A percentile compares a stretch with the other conserved stretches of the same genome.
These are phyloP conservation scores for Pisolithus tinctorius DNA, from an alignment of 768 basidiomycete species.

Conservation along the genomic window DNA sequence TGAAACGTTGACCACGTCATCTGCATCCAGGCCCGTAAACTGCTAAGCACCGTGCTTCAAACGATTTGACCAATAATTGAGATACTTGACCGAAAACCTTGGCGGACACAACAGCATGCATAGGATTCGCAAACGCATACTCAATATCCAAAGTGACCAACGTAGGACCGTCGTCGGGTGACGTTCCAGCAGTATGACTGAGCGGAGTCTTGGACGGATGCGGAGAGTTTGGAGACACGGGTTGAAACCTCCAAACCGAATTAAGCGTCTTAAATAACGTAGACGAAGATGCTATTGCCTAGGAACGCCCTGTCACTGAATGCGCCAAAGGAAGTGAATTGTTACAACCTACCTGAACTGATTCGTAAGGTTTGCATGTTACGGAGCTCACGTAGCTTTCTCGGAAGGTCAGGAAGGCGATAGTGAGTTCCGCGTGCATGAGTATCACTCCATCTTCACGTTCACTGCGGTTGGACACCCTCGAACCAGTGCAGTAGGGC, in stretches of 20 bases:
- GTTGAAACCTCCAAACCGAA: slow-evolving; percentile 71
- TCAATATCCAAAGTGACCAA: slow-evolving; percentile 78
- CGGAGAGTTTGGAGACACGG: slow-evolving; percentile 39
- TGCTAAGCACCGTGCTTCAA: slow-evolving; percentile 74
- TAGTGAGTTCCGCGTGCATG: slow-evolving; percentile 81
- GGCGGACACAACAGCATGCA: slow-evolving; percentile 78
- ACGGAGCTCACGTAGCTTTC: slow-evolving; percentile 88
- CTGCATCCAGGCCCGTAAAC: slow-evolving; percentile 53
- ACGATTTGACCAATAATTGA: slow-evolving; percentile 85
- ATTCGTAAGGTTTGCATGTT: slow-evolving; percentile 68
- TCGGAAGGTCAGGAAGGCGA: slow-evolving; percentile 81
- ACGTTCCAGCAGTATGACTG: slow-evolving; percentile 1
- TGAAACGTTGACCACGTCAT: slow-evolving; percentile 5
- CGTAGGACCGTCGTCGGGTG: slow-evolving; percentile 43
- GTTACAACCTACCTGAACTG: slow-evolving; percentile 59
- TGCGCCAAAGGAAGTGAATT: background rate
- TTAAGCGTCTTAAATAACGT: slow-evolving; percentile 67
- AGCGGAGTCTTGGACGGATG: slow-evolving; percentile 24
- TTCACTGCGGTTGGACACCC: slow-evolving; percentile 39
- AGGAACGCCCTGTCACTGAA: slow-evolving; percentile 4
- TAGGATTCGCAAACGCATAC: slow-evolving; percentile 82
- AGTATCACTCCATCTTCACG: slow-evolving; percentile 31
- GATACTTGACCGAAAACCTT: slow-evolving; percentile 85
- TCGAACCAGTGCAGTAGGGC: slow-evolving; percentile 79
- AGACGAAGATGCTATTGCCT: slow-evolving; percentile 69